Conservation (phyloP, 179 eudicot genomes). For the Beta corolliflora region DNA sequence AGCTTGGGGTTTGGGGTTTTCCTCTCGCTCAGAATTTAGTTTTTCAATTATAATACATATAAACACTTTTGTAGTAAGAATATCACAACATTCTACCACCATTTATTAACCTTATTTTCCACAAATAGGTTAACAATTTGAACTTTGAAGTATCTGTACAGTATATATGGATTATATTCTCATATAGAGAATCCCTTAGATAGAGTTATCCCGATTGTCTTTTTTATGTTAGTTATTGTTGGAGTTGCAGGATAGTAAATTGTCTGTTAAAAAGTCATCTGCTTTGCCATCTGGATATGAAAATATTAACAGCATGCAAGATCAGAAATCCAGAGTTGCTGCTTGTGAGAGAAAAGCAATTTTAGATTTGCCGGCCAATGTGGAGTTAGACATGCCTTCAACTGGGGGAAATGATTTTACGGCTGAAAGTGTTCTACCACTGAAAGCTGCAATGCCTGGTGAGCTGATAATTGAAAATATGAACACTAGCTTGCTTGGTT, state of each 20-base stretch:
- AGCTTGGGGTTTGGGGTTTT: no score
- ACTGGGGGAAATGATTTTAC: slow-evolving; percentile 42
- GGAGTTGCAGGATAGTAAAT: slow-evolving; percentile 45
- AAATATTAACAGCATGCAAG: slow-evolving; percentile 30
- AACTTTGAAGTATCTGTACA: background rate
- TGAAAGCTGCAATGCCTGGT: slow-evolving; percentile 56
- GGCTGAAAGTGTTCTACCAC: slow-evolving; percentile 38
- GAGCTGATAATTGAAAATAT: slow-evolving; percentile 23
- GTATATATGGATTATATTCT: background rate
- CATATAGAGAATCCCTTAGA: background rate
- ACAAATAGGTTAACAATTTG: background rate
- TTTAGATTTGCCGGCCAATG: slow-evolving; percentile 40
- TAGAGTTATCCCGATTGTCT: background rate
- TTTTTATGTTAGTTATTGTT: slow-evolving; percentile 3
- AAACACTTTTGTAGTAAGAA: no score
- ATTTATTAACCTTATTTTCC: background rate
- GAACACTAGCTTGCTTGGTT: slow-evolving; percentile 8
- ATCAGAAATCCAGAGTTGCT: slow-evolving; percentile 41
- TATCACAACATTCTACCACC: background rate
- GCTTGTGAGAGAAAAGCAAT: slow-evolving; percentile 41
- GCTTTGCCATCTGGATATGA: slow-evolving; percentile 34
- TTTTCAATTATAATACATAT: no score
- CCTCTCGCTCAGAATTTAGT: no score
- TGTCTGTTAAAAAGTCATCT: slow-evolving; percentile 35
- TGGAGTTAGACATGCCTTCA: slow-evolving; percentile 46